Conservation (phyloP, 2,329 filamentous ascomycete species). For the Fusarium palustre region DNA sequence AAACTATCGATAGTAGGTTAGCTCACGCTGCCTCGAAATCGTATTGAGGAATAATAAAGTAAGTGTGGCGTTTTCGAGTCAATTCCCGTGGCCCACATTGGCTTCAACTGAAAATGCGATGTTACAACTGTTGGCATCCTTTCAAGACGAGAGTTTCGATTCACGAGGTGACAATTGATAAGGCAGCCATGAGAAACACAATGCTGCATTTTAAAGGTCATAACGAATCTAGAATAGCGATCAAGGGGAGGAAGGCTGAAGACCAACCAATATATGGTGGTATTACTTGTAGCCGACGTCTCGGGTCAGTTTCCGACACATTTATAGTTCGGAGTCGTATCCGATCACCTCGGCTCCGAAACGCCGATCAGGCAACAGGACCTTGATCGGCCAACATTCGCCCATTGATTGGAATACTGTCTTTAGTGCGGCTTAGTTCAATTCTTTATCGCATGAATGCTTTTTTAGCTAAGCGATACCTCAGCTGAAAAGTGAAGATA, state of each 20-base stretch:
- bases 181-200: background rate
- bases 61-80: background rate
- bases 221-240: too few species aligned
- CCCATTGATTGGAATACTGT: background rate
- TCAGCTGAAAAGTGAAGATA: background rate
- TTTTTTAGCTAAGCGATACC: background rate
- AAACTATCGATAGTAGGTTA: background rate
- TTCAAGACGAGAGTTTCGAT: background rate
- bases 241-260: background rate
- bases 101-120: background rate
- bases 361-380: background rate
- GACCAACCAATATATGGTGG: background rate
- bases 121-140: background rate
- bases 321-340: background rate
- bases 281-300: background rate
- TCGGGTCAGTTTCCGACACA: background rate
- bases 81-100: background rate
- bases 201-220: too few species aligned
- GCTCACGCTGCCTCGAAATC: background rate
- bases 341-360: background rate
- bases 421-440: background rate
- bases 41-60: background rate
- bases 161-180: background rate
- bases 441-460: rapidly evolving
- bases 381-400: background rate